phyloP scores from a whole-genome alignment of 108 stramenopile species.

The Cyclostephanos tholiformis region DNA sequence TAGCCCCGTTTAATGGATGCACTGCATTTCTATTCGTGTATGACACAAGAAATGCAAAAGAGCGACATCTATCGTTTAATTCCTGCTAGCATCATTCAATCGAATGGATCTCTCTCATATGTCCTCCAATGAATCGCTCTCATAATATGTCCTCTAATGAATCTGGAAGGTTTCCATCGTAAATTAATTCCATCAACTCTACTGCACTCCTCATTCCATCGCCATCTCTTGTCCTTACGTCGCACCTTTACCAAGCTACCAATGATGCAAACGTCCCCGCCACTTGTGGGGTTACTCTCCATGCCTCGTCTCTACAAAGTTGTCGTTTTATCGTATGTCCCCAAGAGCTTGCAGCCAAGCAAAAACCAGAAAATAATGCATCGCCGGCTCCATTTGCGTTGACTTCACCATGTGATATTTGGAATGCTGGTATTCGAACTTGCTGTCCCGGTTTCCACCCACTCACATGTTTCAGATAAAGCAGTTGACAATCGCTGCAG shows the following conservation, averaged over 20 bases:
- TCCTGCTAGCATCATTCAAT: too few relatives aligned
- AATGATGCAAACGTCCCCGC: slow-evolving; percentile 45
- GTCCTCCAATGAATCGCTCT: too few relatives aligned
- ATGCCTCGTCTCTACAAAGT: slow-evolving; percentile 9
- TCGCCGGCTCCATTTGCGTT: slow-evolving; percentile 55
- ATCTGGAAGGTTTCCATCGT: slow-evolving; percentile 21
- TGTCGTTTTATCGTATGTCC: slow-evolving; percentile 10
- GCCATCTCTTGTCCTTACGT: slow-evolving; percentile 41
- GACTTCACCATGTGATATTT: slow-evolving; percentile 32
- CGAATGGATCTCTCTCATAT: too few relatives aligned
- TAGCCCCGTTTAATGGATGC: too few relatives aligned
- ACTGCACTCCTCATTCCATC: slow-evolving; percentile 40
- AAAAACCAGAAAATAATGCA: slow-evolving; percentile 53
- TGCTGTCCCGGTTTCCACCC: slow-evolving; percentile 35
- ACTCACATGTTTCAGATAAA: slow-evolving; percentile 11
- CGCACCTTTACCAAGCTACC: slow-evolving; percentile 45
- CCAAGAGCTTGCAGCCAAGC: slow-evolving; percentile 47
- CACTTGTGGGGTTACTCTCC: slow-evolving; percentile 26
- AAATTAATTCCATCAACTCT: slow-evolving; percentile 34
- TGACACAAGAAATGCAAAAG: too few relatives aligned
- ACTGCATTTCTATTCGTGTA: too few relatives aligned
- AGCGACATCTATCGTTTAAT: too few relatives aligned
- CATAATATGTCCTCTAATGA: slow-evolving; percentile 8
- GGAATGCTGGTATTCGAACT: slow-evolving; percentile 43
- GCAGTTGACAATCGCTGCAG: slow-evolving; percentile 22